Evolutionary conservation across 2,329 filamentous ascomycete genomes (phyloP).

Genomic region (Fusarium sp.): DNA sequence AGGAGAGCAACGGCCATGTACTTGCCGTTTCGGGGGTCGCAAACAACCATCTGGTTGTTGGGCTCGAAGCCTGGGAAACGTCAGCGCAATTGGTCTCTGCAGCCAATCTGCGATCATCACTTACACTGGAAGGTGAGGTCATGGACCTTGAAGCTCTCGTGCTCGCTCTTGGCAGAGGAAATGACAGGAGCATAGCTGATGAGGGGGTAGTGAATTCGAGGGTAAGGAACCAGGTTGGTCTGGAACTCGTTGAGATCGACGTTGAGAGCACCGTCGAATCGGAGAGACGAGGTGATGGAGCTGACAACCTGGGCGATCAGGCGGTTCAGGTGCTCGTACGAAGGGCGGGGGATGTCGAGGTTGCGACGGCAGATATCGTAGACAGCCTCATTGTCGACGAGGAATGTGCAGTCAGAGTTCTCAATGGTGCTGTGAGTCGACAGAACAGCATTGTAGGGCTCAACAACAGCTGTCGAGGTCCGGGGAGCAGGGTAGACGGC

Average conservation of each 20-base stretch:
- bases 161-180: constrained; percentile 79
- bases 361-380: constrained; percentile 81
- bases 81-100: constrained; percentile 39
- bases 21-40: constrained; percentile 79
- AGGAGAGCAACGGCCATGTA: constrained; percentile 81
- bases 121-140: constrained; percentile 81
- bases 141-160: constrained; percentile 88
- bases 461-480: constrained; percentile 77
- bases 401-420: constrained; percentile 83
- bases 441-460: constrained; percentile 80
- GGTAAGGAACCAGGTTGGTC: constrained; percentile 80
- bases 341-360: constrained; percentile 75
- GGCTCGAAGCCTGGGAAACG: constrained; percentile 73
- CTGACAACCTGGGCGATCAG: constrained; percentile 80
- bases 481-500: constrained; percentile 78
- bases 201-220: constrained; percentile 79
- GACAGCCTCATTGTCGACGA: constrained; percentile 80
- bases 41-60: constrained; percentile 84
- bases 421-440: constrained; percentile 82
- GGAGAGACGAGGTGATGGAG: constrained; percentile 78
- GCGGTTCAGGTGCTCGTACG: constrained; percentile 78
- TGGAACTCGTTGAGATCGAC: constrained; percentile 83
- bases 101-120: constrained; percentile 41
- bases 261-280: constrained; percentile 79
- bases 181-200: constrained; percentile 80